These are phyloP conservation scores for Capronia coronata DNA, from an alignment of 2,329 filamentous ascomycete species.

Conservation along the genomic window DNA sequence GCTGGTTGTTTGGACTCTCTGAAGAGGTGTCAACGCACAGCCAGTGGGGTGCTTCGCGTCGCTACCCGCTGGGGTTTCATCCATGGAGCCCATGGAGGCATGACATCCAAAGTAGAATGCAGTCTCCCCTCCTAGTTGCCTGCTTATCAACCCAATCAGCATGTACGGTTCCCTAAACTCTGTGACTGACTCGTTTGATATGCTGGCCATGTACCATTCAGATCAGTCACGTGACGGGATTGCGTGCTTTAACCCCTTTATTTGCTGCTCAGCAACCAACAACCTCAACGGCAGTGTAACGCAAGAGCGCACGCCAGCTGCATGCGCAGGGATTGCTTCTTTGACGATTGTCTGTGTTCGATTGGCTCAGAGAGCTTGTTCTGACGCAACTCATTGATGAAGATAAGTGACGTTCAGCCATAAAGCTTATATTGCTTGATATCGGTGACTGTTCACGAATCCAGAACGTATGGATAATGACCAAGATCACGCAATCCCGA, in stretches of 20 bases:
- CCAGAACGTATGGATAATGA: no score
- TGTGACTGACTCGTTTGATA: not conserved
- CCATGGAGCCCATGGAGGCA: no score
- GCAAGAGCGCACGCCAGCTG: not conserved
- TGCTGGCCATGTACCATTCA: not conserved
- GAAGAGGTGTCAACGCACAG: no score
- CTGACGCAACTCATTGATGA: not conserved
- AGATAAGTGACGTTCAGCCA: not conserved
- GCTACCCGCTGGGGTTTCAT: no score
- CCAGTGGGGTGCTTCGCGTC: no score
- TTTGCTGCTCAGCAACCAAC: conserved; percentile 16
- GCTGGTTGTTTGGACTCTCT: no score
- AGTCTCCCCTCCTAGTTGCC: not conserved
- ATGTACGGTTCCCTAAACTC: not conserved
- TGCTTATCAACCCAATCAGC: conserved; percentile 7
- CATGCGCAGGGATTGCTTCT: not conserved
- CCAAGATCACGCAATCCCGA: not conserved
- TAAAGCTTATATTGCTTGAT: not conserved
- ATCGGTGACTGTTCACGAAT: no score
- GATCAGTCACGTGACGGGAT: conserved; percentile 20
- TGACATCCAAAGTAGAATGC: no score
- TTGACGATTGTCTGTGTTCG: not conserved
- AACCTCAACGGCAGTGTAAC: not conserved
- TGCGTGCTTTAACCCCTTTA: conserved; percentile 19
- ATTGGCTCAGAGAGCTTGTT: not conserved